These are phyloP conservation scores for Colletotrichum phormii DNA, from an alignment of 2,329 filamentous ascomycete genomes.

Conservation along the genomic window DNA sequence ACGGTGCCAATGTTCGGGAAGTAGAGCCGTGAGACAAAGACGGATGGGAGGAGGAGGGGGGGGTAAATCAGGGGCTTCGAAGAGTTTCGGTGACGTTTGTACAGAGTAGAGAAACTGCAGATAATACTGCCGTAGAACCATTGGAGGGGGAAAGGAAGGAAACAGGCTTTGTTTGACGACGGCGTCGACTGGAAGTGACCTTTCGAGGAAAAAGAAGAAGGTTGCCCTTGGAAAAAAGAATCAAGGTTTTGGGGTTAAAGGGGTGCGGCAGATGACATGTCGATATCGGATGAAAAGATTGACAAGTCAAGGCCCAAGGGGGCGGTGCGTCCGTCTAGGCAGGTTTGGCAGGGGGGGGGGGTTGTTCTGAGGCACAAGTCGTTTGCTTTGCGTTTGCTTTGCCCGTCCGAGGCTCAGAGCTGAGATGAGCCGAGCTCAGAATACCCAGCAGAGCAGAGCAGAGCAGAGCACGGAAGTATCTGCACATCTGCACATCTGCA, in stretches of 20 bases:
- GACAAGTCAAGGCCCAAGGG: neutral
- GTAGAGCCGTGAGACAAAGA: neutral
- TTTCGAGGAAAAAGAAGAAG: neutral
- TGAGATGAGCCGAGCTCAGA: too few relatives aligned
- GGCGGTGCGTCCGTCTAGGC: neutral
- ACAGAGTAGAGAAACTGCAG: neutral
- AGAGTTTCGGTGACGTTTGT: neutral
- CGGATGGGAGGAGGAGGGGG: neutral
- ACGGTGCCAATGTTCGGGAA: neutral
- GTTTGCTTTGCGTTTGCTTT: slow-evolving; percentile 4
- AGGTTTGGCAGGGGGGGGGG: slow-evolving; percentile 5
- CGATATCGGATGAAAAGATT: slow-evolving; percentile 36
- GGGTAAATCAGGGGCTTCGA: neutral
- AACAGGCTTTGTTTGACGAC: slow-evolving; percentile 16
- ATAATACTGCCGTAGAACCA: too few relatives aligned
- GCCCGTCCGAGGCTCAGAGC: slow-evolving; percentile 3
- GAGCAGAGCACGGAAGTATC: neutral
- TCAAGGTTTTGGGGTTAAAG: slow-evolving; percentile 20
- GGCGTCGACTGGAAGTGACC: neutral
- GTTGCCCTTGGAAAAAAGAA: neutral
- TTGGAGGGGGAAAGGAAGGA: neutral
- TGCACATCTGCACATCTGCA: neutral
- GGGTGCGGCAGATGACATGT: slow-evolving; percentile 19
- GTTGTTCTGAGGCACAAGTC: slow-evolving; percentile 26
- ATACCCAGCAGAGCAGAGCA: neutral